Conservation (phyloP, 352 stramenopile genomes). For the Phytophthora sp. region DNA sequence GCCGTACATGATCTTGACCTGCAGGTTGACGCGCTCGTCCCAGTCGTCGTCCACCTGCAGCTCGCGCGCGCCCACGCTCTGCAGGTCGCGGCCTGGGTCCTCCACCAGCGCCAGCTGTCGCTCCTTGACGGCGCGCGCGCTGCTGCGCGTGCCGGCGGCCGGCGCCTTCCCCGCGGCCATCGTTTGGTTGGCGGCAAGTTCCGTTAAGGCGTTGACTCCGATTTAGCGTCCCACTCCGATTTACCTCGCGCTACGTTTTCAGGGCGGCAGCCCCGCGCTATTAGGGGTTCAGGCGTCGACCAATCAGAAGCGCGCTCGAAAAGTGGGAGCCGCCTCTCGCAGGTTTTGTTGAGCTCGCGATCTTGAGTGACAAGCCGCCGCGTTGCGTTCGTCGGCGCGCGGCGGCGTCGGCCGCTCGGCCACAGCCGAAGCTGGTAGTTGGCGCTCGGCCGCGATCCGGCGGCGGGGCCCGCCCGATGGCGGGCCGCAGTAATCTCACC, state of each 20-base stretch:
- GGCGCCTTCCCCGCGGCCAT: slow-evolving; percentile 23
- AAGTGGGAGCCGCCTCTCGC: slow-evolving; percentile 26
- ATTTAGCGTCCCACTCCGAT: too few species aligned
- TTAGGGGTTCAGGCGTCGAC: background rate
- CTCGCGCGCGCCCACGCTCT: slow-evolving; percentile 52
- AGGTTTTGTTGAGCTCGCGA: slow-evolving; percentile 31
- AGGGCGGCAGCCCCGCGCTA: background rate
- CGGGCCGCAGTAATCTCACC: slow-evolving; percentile 21
- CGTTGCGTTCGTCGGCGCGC: too few species aligned
- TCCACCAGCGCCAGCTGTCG: slow-evolving; percentile 75
- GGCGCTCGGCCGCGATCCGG: too few species aligned
- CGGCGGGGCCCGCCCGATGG: too few species aligned
- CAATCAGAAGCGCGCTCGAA: slow-evolving; percentile 4
- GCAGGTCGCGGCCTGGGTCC: slow-evolving; percentile 41
- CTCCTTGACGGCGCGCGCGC: slow-evolving; percentile 66
- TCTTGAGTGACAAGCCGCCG: slow-evolving; percentile 18
- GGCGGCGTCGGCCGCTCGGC: too few species aligned
- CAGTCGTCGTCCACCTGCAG: slow-evolving; percentile 82
- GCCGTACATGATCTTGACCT: slow-evolving; percentile 84
- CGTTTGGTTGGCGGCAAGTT: background rate
- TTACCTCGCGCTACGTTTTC: too few species aligned
- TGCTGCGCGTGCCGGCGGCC: slow-evolving; percentile 29
- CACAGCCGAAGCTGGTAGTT: too few species aligned
- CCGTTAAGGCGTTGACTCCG: background rate
- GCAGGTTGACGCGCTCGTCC: slow-evolving; percentile 78